Conservation (phyloP, 2,329 filamentous ascomycete genomes). For the Cryphonectria parasitica region DNA sequence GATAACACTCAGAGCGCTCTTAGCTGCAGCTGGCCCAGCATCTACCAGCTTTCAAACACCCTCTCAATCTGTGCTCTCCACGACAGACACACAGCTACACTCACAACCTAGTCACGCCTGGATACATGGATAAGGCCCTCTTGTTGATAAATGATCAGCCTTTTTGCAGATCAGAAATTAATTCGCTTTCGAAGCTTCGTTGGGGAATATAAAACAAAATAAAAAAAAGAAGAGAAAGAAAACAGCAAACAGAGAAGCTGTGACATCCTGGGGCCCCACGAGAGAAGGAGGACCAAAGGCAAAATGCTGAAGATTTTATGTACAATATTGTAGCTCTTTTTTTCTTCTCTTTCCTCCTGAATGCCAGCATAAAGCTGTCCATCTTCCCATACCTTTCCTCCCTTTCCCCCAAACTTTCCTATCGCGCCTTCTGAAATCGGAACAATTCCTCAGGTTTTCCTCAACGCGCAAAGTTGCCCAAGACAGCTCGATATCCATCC, state of each 20-base stretch:
- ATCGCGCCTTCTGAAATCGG: constrained; percentile 2
- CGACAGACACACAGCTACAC: background rate
- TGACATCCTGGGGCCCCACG: background rate
- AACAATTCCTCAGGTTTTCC: constrained; percentile 20
- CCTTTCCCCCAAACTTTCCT: background rate
- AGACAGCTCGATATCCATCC: background rate
- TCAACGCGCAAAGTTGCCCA: constrained; percentile 18
- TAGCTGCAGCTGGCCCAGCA: background rate
- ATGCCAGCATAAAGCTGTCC: constrained; percentile 6
- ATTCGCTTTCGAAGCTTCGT: constrained; percentile 25
- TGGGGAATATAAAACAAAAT: background rate
- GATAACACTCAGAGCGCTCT: too few species aligned
- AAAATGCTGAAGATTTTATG: constrained; percentile 25
- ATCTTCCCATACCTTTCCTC: background rate
- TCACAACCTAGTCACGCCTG: background rate
- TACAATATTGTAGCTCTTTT: constrained; percentile 16
- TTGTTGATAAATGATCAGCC: constrained; percentile 17
- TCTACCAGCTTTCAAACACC: background rate
- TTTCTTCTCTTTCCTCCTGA: background rate
- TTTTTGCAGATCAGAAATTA: constrained; percentile 25
- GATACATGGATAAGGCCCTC: too few species aligned
- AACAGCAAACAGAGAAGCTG: background rate
- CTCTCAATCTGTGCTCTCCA: background rate
- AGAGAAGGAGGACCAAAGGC: constrained; percentile 1
- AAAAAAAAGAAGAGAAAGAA: too few species aligned